Evolutionary conservation across 2,329 filamentous ascomycete species (phyloP).

Genomic region (Penicillium sp.): DNA sequence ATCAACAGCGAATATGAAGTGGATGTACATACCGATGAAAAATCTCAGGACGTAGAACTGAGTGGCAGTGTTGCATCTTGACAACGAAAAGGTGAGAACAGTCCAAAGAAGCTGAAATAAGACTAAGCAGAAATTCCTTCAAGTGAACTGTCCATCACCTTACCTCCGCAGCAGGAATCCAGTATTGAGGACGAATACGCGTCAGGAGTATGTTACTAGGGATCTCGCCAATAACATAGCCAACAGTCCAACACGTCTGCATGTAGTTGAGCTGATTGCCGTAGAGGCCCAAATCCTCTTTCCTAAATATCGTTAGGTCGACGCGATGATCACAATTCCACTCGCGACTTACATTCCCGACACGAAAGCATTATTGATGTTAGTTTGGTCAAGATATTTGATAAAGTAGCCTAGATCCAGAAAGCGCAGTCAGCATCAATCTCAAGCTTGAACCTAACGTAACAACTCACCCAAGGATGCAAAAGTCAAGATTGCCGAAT

Average conservation of each 20-base stretch:
- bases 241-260: slow-evolving; percentile 58
- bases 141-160: slow-evolving; percentile 13
- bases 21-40: slow-evolving; percentile 42
- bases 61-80: slow-evolving; percentile 40
- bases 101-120: slow-evolving; percentile 45
- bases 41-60: slow-evolving; percentile 51
- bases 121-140: neutral
- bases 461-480: slow-evolving; percentile 38
- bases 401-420: slow-evolving; percentile 47
- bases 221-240: slow-evolving; percentile 57
- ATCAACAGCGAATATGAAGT: neutral
- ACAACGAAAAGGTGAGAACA: slow-evolving; percentile 48
- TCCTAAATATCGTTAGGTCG: slow-evolving; percentile 33
- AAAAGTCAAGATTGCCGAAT: slow-evolving; percentile 50
- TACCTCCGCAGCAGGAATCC: slow-evolving; percentile 50
- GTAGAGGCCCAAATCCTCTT: slow-evolving; percentile 53
- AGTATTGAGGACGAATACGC: slow-evolving; percentile 46
- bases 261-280: slow-evolving; percentile 57
- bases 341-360: slow-evolving; percentile 42
- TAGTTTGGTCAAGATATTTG: slow-evolving; percentile 49
- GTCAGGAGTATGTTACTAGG: slow-evolving; percentile 54
- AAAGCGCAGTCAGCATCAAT: neutral
- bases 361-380: slow-evolving; percentile 49
- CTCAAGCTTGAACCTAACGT: neutral
- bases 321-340: too few species aligned